Base-by-base conservation (phyloP, 495 filamentous ascomycete species). In the Penicillium manginii region DNA sequence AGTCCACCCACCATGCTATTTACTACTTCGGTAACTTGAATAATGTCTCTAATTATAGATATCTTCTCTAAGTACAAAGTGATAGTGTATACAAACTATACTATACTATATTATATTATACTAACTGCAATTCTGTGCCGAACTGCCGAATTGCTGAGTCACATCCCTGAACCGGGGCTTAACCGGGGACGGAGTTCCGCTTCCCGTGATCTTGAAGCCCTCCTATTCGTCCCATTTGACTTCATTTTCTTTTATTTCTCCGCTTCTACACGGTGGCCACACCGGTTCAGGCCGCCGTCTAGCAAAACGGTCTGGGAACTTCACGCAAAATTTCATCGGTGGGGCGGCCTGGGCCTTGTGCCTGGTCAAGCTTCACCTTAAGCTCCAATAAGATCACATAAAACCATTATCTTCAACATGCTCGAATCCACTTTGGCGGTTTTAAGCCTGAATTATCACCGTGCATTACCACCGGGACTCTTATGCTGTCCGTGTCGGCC, bases 391-490 rank as follows among this genome's bases (percentile, higher is more conserved):
- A 50, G 19, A 29, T 31, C 7, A 9, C 2, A 0, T 11, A 14
- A 50, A 33, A 14, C 11, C 5, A 22, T 9, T 11, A 22, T 26
- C 39, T 48, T 55, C 42, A 54, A 10, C 15, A 22, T 19, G 26
- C 43, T 43, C 4, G 57, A 19, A 26, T 32, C 50, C 31, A 40
- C 29, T 10, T 11, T 0, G 26, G 21, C 52, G 58, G 52, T 43
- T 17, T 51, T 55, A 60, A 60, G 55, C 15, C 18, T 33, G 10
- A 15, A 37, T 55, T 60, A 55, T 60, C 52, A 55, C 52, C 58
- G 52, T 46, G 58, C 58, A 55, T 46, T 52, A 26, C n/a, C 19
- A 15, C 17, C 47, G 26, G 58, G 37, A 35, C 17, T 47, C 3
- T 55, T 60, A 54, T 59, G 57, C 45, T 40, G 32, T 46, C 52